Percentiles rank a stretch among this genome's conserved stretches.
Evolutionary conservation across 2,329 filamentous ascomycete genomes (phyloP).

Genomic region (Claviceps sp.): DNA sequence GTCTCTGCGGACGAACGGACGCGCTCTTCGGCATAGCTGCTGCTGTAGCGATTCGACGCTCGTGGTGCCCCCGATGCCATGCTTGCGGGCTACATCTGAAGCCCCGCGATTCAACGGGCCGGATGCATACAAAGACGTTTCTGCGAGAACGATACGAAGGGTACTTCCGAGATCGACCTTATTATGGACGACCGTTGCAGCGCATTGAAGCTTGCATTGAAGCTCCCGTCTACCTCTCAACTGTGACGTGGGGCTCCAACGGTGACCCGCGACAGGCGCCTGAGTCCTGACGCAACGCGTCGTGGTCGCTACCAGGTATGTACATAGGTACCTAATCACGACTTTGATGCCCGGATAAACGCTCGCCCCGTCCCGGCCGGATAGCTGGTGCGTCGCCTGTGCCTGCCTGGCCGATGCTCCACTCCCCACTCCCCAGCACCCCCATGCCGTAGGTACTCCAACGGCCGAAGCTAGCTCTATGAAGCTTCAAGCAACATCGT

Average conservation of each 20-base stretch:
- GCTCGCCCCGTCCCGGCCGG: neutral
- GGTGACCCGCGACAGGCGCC: neutral
- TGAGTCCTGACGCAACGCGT: neutral
- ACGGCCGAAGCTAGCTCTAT: neutral
- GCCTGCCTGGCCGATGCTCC: constrained; percentile 20
- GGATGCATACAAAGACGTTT: neutral
- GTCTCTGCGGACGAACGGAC: constrained; percentile 23
- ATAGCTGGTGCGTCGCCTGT: neutral
- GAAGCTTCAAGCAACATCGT: neutral
- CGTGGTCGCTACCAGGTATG: neutral
- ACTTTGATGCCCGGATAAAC: constrained; percentile 1
- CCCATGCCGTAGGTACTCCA: neutral
- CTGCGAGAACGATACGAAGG: too few species aligned
- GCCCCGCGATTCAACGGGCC: constrained; percentile 1
- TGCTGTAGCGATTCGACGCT: constrained; percentile 32
- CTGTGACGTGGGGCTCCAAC: neutral
- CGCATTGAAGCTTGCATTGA: neutral
- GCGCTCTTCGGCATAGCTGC: constrained; percentile 22
- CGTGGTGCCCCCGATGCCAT: constrained; percentile 30
- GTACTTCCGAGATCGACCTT: too few species aligned
- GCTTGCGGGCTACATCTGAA: constrained; percentile 23
- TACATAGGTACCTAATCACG: too few species aligned
- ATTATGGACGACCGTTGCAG: neutral
- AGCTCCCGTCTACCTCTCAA: neutral
- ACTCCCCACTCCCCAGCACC: constrained; percentile 19